Base-by-base conservation (phyloP, 768 basidiomycete genomes). In the Nidularia pulvinata region DNA sequence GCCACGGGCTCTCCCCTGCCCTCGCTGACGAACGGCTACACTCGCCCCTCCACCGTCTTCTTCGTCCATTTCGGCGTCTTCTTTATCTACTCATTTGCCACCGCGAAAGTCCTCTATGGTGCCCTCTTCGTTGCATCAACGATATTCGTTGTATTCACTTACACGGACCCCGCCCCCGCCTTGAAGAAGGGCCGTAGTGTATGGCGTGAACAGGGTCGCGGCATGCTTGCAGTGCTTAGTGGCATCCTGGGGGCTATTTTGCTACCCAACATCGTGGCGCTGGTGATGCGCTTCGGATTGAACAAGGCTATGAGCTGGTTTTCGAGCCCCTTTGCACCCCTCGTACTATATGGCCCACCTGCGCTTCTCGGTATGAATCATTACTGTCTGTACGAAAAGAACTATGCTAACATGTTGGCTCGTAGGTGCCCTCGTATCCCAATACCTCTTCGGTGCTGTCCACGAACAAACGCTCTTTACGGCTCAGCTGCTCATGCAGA, bases 261-360 rank as follows among this genome's bases (percentile, higher is more conserved):
- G 1, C 72, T 77, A 1, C 85, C 91, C 0, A 95, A 96, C 58
- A 54, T 79, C 1, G 78, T 91, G 0, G 96, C 95, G 0, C 62
- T 84, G 1, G 53, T 91, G 10, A 88, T 96, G 85, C 66, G 70
- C 30, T 64, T 66, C 4, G 79, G 83, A 0, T 65, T 93, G 19
- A 77, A 81, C 6, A 88, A 82, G 67, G 78, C 83, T 0, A 82
- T 96, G 82, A 90, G 89, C 61, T 98, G 95, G 95, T 97, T 92
- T 68, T 75, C 81, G 13, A 80, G 76, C 42, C 91, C 91, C 56
- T 79, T 85, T 58, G 77, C 82, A 9, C 78, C 81, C 1, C 57
- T 95, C 7, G 62, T 78, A 19, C 68, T 97, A 19, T 98, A 92
- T 62, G 89, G 79, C 2, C 90, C 92, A 11, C 79, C 91, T 2